Percentiles rank a stretch among this genome's conserved stretches.
Conservation (phyloP, 179 eudicot genomes). For the Silene coronaria region DNA sequence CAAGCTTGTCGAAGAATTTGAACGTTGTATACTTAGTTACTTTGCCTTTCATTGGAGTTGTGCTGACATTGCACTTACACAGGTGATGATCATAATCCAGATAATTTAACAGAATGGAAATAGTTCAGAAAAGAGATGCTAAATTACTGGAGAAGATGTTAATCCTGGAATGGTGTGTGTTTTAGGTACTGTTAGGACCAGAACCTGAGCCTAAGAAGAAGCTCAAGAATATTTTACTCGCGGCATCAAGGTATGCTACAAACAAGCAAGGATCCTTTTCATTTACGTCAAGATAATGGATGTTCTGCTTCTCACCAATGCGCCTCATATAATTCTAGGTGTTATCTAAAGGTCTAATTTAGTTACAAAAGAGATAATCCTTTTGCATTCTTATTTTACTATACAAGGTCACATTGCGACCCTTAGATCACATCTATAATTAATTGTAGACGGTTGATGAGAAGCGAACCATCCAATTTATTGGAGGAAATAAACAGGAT, state of each 20-base stretch:
- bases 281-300: too few relatives aligned
- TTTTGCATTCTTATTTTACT: too few relatives aligned
- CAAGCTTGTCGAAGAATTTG: conserved; percentile 92
- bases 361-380: too few relatives aligned
- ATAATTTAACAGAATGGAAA: not conserved
- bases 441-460: too few relatives aligned
- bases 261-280: too few relatives aligned
- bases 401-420: too few relatives aligned
- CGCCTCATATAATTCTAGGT: not conserved
- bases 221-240: conserved; percentile 84
- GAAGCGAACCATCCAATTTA: too few relatives aligned
- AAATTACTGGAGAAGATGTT: conserved; percentile 4
- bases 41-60: conserved; percentile 91
- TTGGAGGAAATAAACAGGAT: too few relatives aligned
- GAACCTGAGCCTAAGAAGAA: conserved; percentile 87
- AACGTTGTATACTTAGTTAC: conserved; percentile 93
- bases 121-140: not conserved
- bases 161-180: conserved; percentile 13
- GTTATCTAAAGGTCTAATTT: not conserved
- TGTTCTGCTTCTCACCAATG: not conserved
- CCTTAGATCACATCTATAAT: too few relatives aligned
- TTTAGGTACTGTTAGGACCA: conserved; percentile 67
- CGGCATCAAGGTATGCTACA: conserved; percentile 70
- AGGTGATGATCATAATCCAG: conserved; percentile 37
- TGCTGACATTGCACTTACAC: conserved; percentile 67